phyloP scores from a whole-genome alignment of 257 asterid genomes.

The Salvia miltiorrhiza region DNA sequence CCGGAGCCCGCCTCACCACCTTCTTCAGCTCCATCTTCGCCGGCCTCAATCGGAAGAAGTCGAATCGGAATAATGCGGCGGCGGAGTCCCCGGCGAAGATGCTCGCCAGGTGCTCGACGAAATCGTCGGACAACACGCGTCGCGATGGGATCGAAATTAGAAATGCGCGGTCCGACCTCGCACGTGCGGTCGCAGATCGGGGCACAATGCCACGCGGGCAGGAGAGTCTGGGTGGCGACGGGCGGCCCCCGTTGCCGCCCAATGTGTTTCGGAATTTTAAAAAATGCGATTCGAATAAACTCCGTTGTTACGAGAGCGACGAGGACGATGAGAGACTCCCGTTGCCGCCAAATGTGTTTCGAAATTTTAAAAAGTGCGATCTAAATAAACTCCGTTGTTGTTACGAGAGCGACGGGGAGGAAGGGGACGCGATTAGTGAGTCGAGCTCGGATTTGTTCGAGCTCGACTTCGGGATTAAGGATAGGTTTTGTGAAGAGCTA shows the following conservation, averaged over 20 bases:
- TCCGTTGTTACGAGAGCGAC: not conserved
- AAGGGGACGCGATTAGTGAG: slow-evolving; percentile 53
- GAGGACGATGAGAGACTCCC: slow-evolving; percentile 34
- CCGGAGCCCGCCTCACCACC: slow-evolving; percentile 52
- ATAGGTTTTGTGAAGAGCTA: too few species aligned
- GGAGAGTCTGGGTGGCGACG: slow-evolving; percentile 22
- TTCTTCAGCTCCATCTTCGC: slow-evolving; percentile 50
- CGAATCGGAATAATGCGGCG: too few species aligned
- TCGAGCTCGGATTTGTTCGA: slow-evolving; percentile 82
- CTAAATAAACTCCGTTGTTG: not conserved
- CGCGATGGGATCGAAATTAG: slow-evolving; percentile 31
- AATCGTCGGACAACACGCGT: not conserved
- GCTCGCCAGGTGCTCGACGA: slow-evolving; percentile 25
- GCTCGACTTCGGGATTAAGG: slow-evolving; percentile 43
- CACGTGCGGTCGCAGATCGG: slow-evolving; percentile 38
- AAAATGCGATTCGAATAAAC: not conserved
- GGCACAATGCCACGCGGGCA: slow-evolving; percentile 47
- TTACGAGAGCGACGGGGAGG: slow-evolving; percentile 11
- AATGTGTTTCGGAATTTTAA: slow-evolving; percentile 18
- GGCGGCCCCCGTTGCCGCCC: slow-evolving; percentile 37
- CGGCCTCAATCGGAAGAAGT: slow-evolving; percentile 32
- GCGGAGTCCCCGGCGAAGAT: not conserved
- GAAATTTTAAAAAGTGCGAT: slow-evolving; percentile 11
- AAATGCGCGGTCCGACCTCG: slow-evolving; percentile 48
- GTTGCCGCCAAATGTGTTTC: slow-evolving; percentile 31